A percentile compares a stretch with the other conserved stretches of the same genome.
These are phyloP conservation scores for Oxyria digyna DNA, from an alignment of 148 eudicot genomes.

Conservation along the genomic window DNA sequence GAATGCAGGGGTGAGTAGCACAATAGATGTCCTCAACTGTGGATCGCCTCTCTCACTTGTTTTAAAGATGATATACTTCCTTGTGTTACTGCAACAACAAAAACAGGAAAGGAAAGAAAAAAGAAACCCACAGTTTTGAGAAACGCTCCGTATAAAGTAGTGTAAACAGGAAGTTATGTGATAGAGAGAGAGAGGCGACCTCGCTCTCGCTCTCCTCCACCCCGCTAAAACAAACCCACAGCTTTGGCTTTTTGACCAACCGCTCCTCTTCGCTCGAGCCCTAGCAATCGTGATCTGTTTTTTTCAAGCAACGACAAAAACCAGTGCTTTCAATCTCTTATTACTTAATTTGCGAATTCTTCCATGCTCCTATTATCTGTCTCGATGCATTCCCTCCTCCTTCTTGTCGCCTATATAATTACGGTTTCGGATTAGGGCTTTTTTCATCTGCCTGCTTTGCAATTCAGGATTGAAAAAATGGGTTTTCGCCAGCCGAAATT, in stretches of 20 bases:
- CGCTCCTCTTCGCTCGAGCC: neutral
- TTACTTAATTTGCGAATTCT: neutral
- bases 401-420: neutral
- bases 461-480: conserved; percentile 18
- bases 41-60: no score
- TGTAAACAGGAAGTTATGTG: no score
- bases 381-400: neutral
- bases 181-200: neutral
- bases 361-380: neutral
- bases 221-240: neutral
- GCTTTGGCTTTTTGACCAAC: conserved; percentile 7
- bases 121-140: no score
- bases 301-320: neutral
- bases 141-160: no score
- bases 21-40: no score
- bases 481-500: conserved; percentile 49
- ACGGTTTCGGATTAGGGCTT: conserved; percentile 16
- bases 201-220: neutral
- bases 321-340: neutral
- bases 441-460: neutral
- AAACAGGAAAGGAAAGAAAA: neutral
- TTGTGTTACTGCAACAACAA: neutral
- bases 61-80: no score
- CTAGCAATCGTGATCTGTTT: no score
- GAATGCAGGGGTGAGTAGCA: no score